phyloP scores from a whole-genome alignment of 1,139 yeast species.

The Candida mesenterica region DNA sequence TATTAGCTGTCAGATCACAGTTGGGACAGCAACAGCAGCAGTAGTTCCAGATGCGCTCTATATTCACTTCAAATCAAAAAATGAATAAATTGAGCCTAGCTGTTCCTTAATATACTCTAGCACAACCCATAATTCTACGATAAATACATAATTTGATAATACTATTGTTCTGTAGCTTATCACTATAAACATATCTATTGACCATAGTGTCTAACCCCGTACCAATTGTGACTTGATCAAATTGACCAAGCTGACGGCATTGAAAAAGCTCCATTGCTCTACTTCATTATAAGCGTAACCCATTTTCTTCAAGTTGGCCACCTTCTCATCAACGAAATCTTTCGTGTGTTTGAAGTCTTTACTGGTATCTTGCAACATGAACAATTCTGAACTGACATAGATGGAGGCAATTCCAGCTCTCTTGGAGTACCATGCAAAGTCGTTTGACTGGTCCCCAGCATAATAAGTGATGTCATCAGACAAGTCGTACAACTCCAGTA shows the following conservation, averaged over 20 bases:
- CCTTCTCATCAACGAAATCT: slow-evolving; percentile 61
- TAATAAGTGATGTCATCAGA: slow-evolving; percentile 81
- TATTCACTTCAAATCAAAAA: background rate
- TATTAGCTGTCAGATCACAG: slow-evolving; percentile 43
- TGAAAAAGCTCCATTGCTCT: slow-evolving; percentile 76
- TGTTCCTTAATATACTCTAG: background rate
- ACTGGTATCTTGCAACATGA: slow-evolving; percentile 78
- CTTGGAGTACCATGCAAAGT: slow-evolving; percentile 92
- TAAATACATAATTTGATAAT: background rate
- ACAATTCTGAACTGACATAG: slow-evolving; percentile 72
- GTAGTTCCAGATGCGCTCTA: too few species aligned
- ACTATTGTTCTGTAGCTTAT: too few species aligned
- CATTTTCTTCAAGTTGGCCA: slow-evolving; percentile 51
- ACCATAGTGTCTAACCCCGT: slow-evolving; percentile 50
- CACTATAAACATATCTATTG: too few species aligned
- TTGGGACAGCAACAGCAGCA: slow-evolving; percentile 12
- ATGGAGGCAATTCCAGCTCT: slow-evolving; percentile 67
- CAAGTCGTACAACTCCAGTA: slow-evolving; percentile 69
- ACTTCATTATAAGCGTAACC: slow-evolving; percentile 62
- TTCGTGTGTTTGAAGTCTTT: slow-evolving; percentile 53
- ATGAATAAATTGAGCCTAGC: background rate
- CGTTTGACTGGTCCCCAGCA: slow-evolving; percentile 81
- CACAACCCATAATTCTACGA: background rate
- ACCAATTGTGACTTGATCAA: slow-evolving; percentile 67
- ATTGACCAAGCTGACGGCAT: slow-evolving; percentile 64